Evolutionary conservation across 306 rosid species (phyloP), one percentile per base, ranked within the genome.

Genomic region (Trifolium fragiferum): DNA sequence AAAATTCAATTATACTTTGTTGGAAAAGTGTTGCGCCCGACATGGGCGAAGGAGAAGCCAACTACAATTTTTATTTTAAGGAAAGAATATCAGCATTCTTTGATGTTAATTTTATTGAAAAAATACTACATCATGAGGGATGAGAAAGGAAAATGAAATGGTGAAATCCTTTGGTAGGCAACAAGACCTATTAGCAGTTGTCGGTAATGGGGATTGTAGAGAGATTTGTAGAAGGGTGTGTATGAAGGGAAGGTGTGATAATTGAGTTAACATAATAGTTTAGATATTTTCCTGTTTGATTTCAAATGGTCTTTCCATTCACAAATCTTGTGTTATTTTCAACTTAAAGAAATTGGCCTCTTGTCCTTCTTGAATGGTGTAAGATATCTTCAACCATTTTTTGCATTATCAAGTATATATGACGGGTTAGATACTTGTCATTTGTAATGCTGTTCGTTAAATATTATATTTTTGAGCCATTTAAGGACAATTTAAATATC

Each of bases 271-370:
- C 68, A 16, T 5, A 35, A 8, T 35, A 63, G 27, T 37, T 35
- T 63, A 63, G 15, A 63, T 63, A 9, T n/a, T 61, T 61, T 15
- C 5, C 67, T 61, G 20, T 37, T 63, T 62, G 46, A 62, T 62
- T 62, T 62, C n/a, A 30, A 62, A 60, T 32, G 66, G 32, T 60
- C 32, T 60, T 4, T 27, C 43, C 14, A 60, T 60, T 3, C 43
- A 30, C 32, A 60, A 32, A 62, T 35, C 46, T 15, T 15, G 43
- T 61, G 12, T 27, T 25, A 37, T 30, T 60, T 40, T 61, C 44
- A 61, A n/a, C n/a, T 63, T 63, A 9, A 35, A 35, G 27, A 63
- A n/a, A 37, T 35, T 27, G 47, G 11, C 7, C 14, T 35, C 27
- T 60, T 30, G 66, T 32, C 66, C 66, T 14, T 60, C 37, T 60